Percentiles rank a stretch among this genome's conserved stretches.
These are phyloP conservation scores for Tolypocladium endophyticum DNA, from an alignment of 2,329 filamentous ascomycete species.

Conservation along the genomic window DNA sequence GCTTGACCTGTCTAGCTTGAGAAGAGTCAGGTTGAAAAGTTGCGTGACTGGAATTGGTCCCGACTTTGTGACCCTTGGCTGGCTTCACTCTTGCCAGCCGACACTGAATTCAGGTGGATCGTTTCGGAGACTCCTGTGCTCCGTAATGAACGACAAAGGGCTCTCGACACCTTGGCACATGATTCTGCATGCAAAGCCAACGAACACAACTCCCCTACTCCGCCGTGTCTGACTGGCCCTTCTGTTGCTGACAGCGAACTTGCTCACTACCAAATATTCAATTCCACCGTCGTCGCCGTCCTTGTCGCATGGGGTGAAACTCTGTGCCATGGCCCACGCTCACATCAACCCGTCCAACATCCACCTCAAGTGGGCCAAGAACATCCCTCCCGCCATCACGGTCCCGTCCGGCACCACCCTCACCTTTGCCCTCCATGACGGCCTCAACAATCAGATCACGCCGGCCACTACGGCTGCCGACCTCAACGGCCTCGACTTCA, in stretches of 20 bases:
- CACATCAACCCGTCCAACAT: conserved; percentile 17
- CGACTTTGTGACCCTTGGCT: background rate
- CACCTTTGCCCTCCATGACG: conserved; percentile 38
- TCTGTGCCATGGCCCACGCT: conserved; percentile 4
- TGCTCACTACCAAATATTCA: background rate
- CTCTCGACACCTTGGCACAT: background rate
- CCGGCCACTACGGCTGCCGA: conserved; percentile 27
- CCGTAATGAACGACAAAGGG: background rate
- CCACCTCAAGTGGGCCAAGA: conserved; percentile 38
- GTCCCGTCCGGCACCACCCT: conserved; percentile 35
- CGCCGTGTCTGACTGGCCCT: background rate
- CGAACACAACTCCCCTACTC: background rate
- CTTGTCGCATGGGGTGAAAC: no score
- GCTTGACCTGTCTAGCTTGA: background rate
- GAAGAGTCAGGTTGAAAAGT: background rate
- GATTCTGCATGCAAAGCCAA: background rate
- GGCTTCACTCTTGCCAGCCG: background rate
- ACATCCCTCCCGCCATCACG: conserved; percentile 31
- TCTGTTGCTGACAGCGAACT: background rate
- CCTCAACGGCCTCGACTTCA: conserved; percentile 28
- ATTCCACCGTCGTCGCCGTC: background rate
- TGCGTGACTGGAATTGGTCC: background rate
- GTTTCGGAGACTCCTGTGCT: background rate
- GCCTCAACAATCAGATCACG: conserved; percentile 38
- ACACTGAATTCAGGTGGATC: background rate